These are phyloP conservation scores for Candida chilensis DNA, from an alignment of 805 yeast genomes.

Conservation along the genomic window DNA sequence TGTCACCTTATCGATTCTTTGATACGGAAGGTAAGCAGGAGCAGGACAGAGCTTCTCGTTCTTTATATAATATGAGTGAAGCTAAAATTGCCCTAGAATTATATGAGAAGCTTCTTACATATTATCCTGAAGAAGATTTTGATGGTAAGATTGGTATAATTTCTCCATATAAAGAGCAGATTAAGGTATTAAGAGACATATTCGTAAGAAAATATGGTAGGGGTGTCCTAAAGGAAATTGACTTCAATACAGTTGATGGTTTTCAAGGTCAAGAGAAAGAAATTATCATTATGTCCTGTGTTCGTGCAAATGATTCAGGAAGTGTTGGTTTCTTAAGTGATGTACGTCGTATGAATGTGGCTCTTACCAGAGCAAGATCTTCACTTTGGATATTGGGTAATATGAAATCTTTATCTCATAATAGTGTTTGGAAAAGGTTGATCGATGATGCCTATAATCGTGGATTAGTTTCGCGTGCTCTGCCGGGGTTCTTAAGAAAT, in stretches of 20 bases:
- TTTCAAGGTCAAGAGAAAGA: conserved; percentile 98
- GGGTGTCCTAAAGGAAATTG: conserved; percentile 54
- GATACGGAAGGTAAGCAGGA: conserved; percentile 56
- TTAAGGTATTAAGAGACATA: conserved; percentile 42
- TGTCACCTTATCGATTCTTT: conserved; percentile 75
- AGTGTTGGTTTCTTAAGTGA: conserved; percentile 86
- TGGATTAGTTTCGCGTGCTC: conserved; percentile 17
- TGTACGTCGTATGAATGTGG: conserved; percentile 93
- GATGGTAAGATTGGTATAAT: conserved; percentile 78
- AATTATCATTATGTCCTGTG: conserved; percentile 89
- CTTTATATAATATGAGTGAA: conserved; percentile 64
- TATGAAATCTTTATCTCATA: conserved; percentile 49
- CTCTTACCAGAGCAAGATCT: conserved; percentile 85
- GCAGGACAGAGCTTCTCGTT: conserved; percentile 54
- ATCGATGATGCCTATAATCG: conserved; percentile 57
- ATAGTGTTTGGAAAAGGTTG: conserved; percentile 67
- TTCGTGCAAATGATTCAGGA: conserved; percentile 66
- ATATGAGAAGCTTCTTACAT: conserved; percentile 36
- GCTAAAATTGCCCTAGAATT: conserved; percentile 67
- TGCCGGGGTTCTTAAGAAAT: conserved; percentile 22
- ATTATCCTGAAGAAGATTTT: conserved; percentile 44
- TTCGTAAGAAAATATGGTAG: conserved; percentile 59
- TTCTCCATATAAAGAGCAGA: conserved; percentile 92
- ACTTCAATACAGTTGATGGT: conserved; percentile 94
- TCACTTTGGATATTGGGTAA: conserved; percentile 92